phyloP scores from a whole-genome alignment of 345 rosid genomes.

The Aquilaria malaccensis region DNA sequence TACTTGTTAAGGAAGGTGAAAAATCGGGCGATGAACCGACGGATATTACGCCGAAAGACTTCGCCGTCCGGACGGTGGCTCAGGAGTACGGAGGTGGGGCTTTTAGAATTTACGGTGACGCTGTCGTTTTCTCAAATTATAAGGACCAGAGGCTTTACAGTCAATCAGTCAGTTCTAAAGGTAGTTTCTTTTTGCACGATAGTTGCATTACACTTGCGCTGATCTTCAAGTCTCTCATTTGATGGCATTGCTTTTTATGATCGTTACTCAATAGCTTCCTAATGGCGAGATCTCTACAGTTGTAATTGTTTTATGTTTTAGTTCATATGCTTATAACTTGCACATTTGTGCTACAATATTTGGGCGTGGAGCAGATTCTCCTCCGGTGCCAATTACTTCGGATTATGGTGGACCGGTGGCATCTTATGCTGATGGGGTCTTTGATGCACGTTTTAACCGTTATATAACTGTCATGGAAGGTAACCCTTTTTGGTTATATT shows the following conservation, averaged over 20 bases:
- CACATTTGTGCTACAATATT: constrained; percentile 8
- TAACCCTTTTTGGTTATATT: constrained; percentile 12
- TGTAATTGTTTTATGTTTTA: not conserved
- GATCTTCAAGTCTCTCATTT: not conserved
- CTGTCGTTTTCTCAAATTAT: constrained; percentile 73
- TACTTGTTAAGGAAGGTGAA: constrained; percentile 55
- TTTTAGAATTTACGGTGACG: constrained; percentile 45
- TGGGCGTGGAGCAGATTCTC: constrained; percentile 34
- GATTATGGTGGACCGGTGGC: constrained; percentile 62
- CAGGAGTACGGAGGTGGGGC: constrained; percentile 99
- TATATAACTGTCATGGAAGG: constrained; percentile 87
- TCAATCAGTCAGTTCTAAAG: constrained; percentile 36
- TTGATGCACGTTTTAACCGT: constrained; percentile 58
- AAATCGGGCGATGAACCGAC: constrained; percentile 43
- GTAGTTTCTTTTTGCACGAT: constrained; percentile 16
- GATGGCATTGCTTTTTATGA: not conserved
- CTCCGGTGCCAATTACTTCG: constrained; percentile 67
- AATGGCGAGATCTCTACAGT: not conserved
- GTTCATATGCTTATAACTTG: not conserved
- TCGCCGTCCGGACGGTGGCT: constrained; percentile 63
- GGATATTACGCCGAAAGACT: constrained; percentile 82
- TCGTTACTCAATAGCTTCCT: not conserved
- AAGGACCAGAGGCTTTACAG: constrained; percentile 81
- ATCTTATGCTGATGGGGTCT: constrained; percentile 85
- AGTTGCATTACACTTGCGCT: not conserved